A percentile compares a stretch with the other conserved stretches of the same genome.
These are phyloP conservation scores for Pythium brassicae DNA, from an alignment of 352 stramenopile species.

Conservation along the genomic window DNA sequence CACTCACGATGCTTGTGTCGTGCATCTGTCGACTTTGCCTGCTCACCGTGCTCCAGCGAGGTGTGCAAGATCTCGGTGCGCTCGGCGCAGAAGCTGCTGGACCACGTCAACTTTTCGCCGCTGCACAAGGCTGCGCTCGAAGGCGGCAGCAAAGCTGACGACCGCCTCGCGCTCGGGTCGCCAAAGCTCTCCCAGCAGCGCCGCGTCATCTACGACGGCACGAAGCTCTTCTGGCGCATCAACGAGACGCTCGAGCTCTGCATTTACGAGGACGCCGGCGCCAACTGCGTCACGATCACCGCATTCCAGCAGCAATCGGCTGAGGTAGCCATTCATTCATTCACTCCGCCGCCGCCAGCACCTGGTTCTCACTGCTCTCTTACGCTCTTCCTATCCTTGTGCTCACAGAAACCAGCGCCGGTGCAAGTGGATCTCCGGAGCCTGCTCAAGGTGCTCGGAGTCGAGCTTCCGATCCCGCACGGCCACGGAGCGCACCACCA, in stretches of 20 bases:
- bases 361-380: neutral
- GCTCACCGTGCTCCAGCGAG: slow-evolving; percentile 36
- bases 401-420: slow-evolving; percentile 29
- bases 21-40: neutral
- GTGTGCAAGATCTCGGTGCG: slow-evolving; percentile 87
- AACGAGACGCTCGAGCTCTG: slow-evolving; percentile 84
- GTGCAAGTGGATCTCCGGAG: slow-evolving; percentile 57
- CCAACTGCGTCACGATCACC: slow-evolving; percentile 64
- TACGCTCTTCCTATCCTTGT: neutral
- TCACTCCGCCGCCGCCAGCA: neutral
- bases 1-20: slow-evolving; percentile 4
- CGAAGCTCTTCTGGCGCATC: slow-evolving; percentile 84
- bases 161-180: slow-evolving; percentile 14
- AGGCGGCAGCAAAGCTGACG: slow-evolving; percentile 17
- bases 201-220: slow-evolving; percentile 75
- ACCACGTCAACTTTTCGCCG: slow-evolving; percentile 86
- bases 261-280: slow-evolving; percentile 72
- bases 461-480: slow-evolving; percentile 12
- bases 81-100: slow-evolving; percentile 82
- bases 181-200: slow-evolving; percentile 26
- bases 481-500: slow-evolving; percentile 4
- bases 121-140: slow-evolving; percentile 81
- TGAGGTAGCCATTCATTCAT: slow-evolving; percentile 13
- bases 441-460: slow-evolving; percentile 35
- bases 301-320: slow-evolving; percentile 49